A percentile compares a stretch with the other conserved stretches of the same genome.
phyloP scores from a whole-genome alignment of 192 early-diverging fungal species.

The Thamnidium elegans region DNA sequence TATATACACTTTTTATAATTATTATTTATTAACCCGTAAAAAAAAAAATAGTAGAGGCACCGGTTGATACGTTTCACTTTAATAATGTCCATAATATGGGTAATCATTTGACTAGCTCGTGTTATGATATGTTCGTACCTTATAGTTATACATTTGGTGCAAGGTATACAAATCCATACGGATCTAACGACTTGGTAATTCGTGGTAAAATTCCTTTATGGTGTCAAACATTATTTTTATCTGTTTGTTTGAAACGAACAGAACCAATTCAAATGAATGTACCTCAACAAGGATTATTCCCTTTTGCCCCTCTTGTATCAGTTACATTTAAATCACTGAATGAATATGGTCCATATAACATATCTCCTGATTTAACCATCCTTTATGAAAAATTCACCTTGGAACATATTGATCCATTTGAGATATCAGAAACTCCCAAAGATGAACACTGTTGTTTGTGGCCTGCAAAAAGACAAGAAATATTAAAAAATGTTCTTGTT shows the following conservation, averaged over 20 bases:
- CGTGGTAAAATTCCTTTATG: slow-evolving; percentile 25
- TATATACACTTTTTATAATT: too few species aligned
- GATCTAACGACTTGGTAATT: slow-evolving; percentile 17
- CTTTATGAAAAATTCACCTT: slow-evolving; percentile 10
- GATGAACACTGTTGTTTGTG: not conserved
- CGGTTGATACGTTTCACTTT: slow-evolving; percentile 24
- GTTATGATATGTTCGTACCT: slow-evolving; percentile 20
- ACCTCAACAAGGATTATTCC: slow-evolving; percentile 12
- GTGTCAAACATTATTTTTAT: slow-evolving; percentile 29
- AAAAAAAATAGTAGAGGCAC: slow-evolving; percentile 13
- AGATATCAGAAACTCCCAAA: not conserved
- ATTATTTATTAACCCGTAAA: too few species aligned
- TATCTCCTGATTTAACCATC: slow-evolving; percentile 3
- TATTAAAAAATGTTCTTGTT: slow-evolving; percentile 6
- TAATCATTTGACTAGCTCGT: not conserved
- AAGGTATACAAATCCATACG: slow-evolving; percentile 26
- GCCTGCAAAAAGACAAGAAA: not conserved
- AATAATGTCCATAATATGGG: not conserved
- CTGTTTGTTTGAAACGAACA: slow-evolving; percentile 8
- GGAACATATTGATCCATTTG: slow-evolving; percentile 6
- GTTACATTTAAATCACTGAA: slow-evolving; percentile 15
- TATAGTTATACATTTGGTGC: slow-evolving; percentile 34
- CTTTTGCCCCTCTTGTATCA: slow-evolving; percentile 24
- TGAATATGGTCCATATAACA: not conserved
- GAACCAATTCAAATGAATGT: slow-evolving; percentile 14